These are phyloP conservation scores for Phytophthora sojae DNA, from an alignment of 352 stramenopile species.

Conservation along the genomic window DNA sequence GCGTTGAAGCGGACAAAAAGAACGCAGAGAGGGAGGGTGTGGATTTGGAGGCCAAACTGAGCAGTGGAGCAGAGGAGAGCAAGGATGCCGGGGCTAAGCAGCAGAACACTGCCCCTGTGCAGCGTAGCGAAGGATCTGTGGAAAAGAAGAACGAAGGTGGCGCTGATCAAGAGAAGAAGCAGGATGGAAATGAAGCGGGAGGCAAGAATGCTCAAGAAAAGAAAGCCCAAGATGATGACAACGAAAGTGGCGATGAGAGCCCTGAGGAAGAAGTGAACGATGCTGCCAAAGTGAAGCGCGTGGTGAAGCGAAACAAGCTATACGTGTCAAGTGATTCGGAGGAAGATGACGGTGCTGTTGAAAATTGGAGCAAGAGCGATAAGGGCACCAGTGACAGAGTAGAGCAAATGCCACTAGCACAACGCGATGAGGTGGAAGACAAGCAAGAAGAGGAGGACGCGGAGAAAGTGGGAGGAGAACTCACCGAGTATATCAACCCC, in stretches of 20 bases:
- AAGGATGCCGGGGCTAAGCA: background rate
- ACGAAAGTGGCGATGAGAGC: constrained; percentile 18
- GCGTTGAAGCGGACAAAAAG: background rate
- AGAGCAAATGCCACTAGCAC: constrained; percentile 25
- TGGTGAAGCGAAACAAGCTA: constrained; percentile 13
- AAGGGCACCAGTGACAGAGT: constrained; percentile 18
- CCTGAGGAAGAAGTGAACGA: constrained; percentile 14
- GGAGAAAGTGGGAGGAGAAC: constrained; percentile 22
- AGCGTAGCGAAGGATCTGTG: background rate
- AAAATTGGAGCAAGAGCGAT: constrained; percentile 1
- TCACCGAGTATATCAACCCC: background rate
- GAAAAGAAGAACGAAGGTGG: constrained; percentile 5
- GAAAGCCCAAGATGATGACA: constrained; percentile 1
- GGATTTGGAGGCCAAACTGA: background rate
- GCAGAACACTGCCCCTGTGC: background rate
- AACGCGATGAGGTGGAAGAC: constrained; percentile 19
- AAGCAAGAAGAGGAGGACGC: no score
- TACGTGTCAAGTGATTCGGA: constrained; percentile 15
- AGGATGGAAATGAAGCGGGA: background rate
- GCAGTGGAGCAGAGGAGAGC: no score
- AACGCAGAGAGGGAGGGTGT: background rate
- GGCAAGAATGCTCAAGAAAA: constrained; percentile 1
- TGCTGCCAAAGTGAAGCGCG: background rate
- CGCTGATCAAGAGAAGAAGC: constrained; percentile 4
- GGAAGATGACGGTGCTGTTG: constrained; percentile 13